Evolutionary conservation across 176 grass and related monocot species (phyloP).

Genomic region (Musa troglodytarum): DNA sequence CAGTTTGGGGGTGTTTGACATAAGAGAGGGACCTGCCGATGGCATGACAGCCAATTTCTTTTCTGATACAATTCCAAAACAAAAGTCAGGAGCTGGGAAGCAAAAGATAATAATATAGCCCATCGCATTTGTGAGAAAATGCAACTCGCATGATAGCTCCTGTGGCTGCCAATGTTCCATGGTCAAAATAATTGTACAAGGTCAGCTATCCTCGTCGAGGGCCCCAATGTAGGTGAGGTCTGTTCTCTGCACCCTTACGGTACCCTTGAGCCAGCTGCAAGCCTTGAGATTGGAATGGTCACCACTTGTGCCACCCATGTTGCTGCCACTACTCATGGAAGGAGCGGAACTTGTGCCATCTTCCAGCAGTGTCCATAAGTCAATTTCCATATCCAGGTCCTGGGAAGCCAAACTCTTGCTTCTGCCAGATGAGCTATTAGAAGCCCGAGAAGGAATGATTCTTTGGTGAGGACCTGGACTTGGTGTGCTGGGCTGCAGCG

Average conservation of each 20-base stretch:
- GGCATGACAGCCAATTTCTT: too few species aligned
- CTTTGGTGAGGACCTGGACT: conserved; percentile 44
- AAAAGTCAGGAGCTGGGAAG: too few species aligned
- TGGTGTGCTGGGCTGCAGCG: conserved; percentile 1
- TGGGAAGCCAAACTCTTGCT: conserved; percentile 53
- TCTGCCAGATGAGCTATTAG: conserved; percentile 49
- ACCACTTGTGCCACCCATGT: conserved; percentile 21
- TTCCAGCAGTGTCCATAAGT: conserved; percentile 84
- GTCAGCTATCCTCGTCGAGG: conserved; percentile 91
- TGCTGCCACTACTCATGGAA: conserved; percentile 29
- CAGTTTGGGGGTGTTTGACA: too few species aligned
- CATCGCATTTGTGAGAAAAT: too few species aligned
- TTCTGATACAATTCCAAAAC: too few species aligned
- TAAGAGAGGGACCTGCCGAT: too few species aligned
- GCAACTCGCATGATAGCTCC: neutral
- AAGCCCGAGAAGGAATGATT: conserved; percentile 30
- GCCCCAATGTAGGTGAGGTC: conserved; percentile 92
- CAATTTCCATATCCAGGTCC: conserved; percentile 73
- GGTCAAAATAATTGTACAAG: conserved; percentile 16
- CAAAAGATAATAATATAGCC: too few species aligned
- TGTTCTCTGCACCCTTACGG: conserved; percentile 75
- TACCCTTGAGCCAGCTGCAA: conserved; percentile 91
- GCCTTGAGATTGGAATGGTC: conserved; percentile 84
- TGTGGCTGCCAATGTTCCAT: neutral
- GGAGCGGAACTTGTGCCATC: conserved; percentile 76